phyloP scores from a whole-genome alignment of 352 stramenopile genomes.

The Plasmopara muralis region DNA sequence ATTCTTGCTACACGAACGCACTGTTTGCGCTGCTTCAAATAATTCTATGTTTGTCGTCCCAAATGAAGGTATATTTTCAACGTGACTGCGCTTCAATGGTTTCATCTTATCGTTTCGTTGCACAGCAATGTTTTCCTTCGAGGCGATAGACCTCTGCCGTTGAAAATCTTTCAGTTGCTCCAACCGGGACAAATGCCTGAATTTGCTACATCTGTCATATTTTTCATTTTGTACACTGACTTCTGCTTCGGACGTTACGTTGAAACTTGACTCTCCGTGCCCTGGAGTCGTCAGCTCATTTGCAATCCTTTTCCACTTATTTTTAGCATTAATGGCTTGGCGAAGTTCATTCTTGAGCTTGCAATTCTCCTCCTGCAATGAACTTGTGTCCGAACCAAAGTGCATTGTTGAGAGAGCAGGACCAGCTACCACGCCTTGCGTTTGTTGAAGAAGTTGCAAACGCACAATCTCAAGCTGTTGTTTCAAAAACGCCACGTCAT shows the following conservation, averaged over 20 bases:
- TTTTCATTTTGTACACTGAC: constrained; percentile 17
- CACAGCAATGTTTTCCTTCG: constrained; percentile 39
- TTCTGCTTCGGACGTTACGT: neutral
- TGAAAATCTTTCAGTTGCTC: constrained; percentile 54
- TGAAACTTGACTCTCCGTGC: neutral
- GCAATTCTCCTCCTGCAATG: constrained; percentile 33
- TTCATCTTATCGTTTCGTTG: constrained; percentile 57
- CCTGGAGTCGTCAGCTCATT: constrained; percentile 23
- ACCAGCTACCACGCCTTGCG: neutral
- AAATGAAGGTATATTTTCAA: neutral
- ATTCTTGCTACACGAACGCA: neutral
- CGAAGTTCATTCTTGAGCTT: constrained; percentile 21
- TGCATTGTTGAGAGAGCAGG: neutral
- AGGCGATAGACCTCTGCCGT: constrained; percentile 28
- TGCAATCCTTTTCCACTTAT: constrained; percentile 67
- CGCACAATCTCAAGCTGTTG: constrained; percentile 63
- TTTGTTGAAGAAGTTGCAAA: constrained; percentile 50
- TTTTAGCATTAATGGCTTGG: constrained; percentile 35
- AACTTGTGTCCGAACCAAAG: neutral
- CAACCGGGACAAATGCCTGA: constrained; percentile 47
- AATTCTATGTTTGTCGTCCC: neutral
- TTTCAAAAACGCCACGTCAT: constrained; percentile 49
- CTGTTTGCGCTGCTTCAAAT: neutral
- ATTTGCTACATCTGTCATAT: constrained; percentile 37
- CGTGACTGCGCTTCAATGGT: constrained; percentile 40